These are phyloP conservation scores for Lycium ferocissimum DNA, from an alignment of 257 asterid species.

Conservation along the genomic window DNA sequence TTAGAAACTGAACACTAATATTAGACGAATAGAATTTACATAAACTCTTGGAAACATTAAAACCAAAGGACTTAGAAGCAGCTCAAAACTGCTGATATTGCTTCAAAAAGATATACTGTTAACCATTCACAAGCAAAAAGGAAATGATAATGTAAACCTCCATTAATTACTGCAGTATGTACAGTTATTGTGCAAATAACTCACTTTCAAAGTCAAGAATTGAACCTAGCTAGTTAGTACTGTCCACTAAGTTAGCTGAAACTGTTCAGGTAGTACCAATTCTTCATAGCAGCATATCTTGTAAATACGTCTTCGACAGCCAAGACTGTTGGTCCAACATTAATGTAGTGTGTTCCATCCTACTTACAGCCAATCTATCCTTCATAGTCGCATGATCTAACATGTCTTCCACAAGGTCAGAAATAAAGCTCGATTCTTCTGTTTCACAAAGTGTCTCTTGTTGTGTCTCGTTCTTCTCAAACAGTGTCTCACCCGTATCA, in stretches of 20 bases:
- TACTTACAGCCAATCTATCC: neutral
- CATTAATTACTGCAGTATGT: no score
- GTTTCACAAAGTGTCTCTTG: neutral
- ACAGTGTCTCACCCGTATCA: neutral
- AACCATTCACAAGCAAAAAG: no score
- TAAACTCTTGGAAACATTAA: neutral
- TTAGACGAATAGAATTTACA: neutral
- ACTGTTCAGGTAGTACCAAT: neutral
- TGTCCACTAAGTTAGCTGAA: neutral
- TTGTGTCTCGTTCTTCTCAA: neutral
- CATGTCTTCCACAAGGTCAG: neutral
- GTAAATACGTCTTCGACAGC: neutral
- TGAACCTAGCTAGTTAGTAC: neutral
- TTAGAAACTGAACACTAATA: neutral
- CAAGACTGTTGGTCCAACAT: conserved; percentile 5
- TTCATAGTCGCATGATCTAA: neutral
- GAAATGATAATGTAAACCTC: no score
- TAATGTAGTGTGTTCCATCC: neutral
- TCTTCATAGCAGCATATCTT: neutral
- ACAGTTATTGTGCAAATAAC: no score
- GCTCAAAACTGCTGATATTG: neutral
- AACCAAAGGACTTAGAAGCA: neutral
- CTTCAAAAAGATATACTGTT: neutral
- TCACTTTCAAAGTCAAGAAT: neutral
- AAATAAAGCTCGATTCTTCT: neutral